phyloP scores from a whole-genome alignment of 257 asterid species.

The Przewalskia tangutica region DNA sequence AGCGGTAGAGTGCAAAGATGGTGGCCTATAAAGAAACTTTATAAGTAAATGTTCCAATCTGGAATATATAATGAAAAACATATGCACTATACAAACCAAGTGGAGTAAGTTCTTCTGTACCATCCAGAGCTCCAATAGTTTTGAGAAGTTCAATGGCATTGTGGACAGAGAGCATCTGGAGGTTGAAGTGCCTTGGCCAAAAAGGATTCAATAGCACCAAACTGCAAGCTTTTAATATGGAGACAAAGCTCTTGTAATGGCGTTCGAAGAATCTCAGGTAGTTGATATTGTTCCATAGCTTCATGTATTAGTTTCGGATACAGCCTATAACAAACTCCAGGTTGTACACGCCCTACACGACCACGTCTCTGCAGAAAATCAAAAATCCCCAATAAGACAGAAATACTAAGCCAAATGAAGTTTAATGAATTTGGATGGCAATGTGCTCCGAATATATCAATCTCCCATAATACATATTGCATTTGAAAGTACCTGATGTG shows the following conservation, averaged over 20 bases:
- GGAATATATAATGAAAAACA: neutral
- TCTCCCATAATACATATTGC: neutral
- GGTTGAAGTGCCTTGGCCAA: constrained; percentile 93
- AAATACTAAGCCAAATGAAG: neutral
- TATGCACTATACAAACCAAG: constrained; percentile 49
- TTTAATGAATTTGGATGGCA: neutral
- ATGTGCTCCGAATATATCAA: neutral
- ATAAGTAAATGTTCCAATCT: neutral
- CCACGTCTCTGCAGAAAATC: constrained; percentile 73
- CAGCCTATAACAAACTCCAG: constrained; percentile 89
- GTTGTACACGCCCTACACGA: constrained; percentile 96
- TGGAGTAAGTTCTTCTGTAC: constrained; percentile 82
- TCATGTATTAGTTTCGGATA: constrained; percentile 77
- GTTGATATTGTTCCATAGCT: constrained; percentile 84
- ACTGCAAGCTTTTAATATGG: constrained; percentile 84
- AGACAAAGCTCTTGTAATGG: constrained; percentile 97
- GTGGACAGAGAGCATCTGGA: constrained; percentile 82
- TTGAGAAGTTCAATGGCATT: constrained; percentile 93
- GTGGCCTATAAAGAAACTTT: constrained; percentile 40
- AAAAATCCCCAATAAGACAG: constrained; percentile 1
- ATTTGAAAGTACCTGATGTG: constrained; percentile 61
- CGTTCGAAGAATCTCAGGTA: constrained; percentile 96
- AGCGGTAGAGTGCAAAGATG: constrained; percentile 87
- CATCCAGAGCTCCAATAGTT: constrained; percentile 91
- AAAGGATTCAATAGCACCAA: constrained; percentile 59